Percentiles rank a stretch among this genome's conserved stretches.
Conservation (phyloP, 495 filamentous ascomycete species). For the Pyronema omphalodes region DNA sequence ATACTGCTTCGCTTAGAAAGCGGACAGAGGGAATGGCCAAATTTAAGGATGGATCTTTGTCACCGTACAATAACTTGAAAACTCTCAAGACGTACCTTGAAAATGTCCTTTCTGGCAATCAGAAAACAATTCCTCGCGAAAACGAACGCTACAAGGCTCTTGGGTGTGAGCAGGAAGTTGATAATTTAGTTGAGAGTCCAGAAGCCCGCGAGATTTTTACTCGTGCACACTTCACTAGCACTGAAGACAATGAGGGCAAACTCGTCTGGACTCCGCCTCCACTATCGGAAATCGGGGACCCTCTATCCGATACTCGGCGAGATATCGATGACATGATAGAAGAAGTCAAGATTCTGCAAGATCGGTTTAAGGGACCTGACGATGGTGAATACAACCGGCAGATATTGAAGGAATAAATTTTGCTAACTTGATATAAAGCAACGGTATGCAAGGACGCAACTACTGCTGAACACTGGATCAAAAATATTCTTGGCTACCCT, state of each 20-base stretch:
- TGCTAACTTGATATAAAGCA: constrained; percentile 6
- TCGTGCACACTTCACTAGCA: too few relatives aligned
- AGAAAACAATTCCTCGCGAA: constrained; percentile 11
- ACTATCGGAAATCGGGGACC: constrained; percentile 4
- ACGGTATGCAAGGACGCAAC: constrained; percentile 9
- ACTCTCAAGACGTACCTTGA: constrained; percentile 14
- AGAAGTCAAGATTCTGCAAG: constrained; percentile 19
- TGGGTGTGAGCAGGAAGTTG: constrained; percentile 4
- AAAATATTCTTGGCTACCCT: not conserved
- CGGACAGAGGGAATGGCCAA: constrained; percentile 1
- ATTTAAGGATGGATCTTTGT: not conserved
- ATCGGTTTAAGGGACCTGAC: constrained; percentile 9
- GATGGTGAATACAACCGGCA: constrained; percentile 3
- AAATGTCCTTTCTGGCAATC: constrained; percentile 12
- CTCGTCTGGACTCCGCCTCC: constrained; percentile 12
- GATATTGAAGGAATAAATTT: constrained; percentile 4
- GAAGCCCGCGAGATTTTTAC: not conserved
- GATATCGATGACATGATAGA: constrained; percentile 18
- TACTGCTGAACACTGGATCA: constrained; percentile 13
- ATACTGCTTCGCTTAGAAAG: constrained; percentile 2
- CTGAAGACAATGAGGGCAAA: not conserved
- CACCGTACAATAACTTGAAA: constrained; percentile 2
- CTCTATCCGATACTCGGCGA: constrained; percentile 1
- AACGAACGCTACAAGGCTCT: constrained; percentile 11
- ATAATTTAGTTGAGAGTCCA: not conserved